Evolutionary conservation across 2,329 filamentous ascomycete species (phyloP).

Genomic region (Pleomassaria siparia): DNA sequence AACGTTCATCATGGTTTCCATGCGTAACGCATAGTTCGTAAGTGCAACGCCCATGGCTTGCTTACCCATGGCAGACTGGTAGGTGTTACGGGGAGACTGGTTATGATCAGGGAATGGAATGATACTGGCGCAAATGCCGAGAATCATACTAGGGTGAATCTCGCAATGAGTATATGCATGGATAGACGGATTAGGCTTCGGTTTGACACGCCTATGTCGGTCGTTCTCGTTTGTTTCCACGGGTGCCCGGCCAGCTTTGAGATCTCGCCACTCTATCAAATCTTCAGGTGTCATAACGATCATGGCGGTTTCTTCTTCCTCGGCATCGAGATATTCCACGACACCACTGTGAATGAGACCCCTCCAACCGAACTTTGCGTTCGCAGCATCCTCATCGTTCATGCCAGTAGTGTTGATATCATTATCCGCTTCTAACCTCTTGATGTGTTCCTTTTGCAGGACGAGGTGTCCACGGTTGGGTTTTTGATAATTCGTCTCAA

Average conservation of each 20-base stretch:
- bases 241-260: conserved; percentile 47
- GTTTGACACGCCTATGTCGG: conserved; percentile 83
- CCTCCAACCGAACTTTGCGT: conserved; percentile 79
- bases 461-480: conserved; percentile 75
- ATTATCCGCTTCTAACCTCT: conserved; percentile 72
- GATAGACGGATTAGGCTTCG: conserved; percentile 80
- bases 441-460: conserved; percentile 81
- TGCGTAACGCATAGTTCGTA: conserved; percentile 93
- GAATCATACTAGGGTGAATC: conserved; percentile 98
- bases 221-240: conserved; percentile 65
- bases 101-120: conserved; percentile 99
- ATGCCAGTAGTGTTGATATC: conserved; percentile 61
- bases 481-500: conserved; percentile 80
- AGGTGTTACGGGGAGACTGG: conserved; percentile 97
- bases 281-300: conserved; percentile 99
- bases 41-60: conserved; percentile 99
- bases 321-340: conserved; percentile 94
- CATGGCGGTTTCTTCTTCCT: conserved; percentile 98
- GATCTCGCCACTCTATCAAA: conserved; percentile 62
- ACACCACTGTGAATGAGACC: conserved; percentile 81
- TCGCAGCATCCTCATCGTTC: conserved; percentile 59
- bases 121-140: conserved; percentile 97
- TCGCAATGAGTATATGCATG: conserved; percentile 98
- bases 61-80: conserved; percentile 99
- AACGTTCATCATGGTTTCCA: conserved; percentile 99